Evolutionary conservation across 2,329 filamentous ascomycete genomes (phyloP).

Genomic region (Diaporthe vexans): DNA sequence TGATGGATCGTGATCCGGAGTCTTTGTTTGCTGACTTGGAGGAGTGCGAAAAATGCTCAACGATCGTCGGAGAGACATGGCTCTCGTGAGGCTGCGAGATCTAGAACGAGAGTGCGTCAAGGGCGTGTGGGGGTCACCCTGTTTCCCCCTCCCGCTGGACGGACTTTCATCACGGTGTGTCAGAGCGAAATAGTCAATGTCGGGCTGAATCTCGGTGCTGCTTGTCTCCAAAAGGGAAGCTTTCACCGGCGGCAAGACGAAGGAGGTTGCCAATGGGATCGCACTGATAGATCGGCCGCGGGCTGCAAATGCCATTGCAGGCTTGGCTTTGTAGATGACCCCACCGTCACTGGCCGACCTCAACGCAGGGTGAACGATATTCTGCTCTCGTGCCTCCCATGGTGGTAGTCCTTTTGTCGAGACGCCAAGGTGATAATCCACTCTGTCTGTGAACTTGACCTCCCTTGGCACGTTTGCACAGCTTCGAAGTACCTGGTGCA

Average conservation of each 20-base stretch:
- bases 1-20: not conserved
- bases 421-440: slow-evolving; percentile 69
- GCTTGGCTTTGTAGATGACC: slow-evolving; percentile 40
- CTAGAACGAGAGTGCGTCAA: not conserved
- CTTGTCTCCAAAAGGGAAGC: not conserved
- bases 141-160: not conserved
- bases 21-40: slow-evolving; percentile 4
- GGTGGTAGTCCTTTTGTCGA: slow-evolving; percentile 59
- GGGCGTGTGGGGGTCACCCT: not conserved
- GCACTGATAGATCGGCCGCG: slow-evolving; percentile 40
- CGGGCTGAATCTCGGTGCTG: slow-evolving; percentile 60
- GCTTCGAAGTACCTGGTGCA: slow-evolving; percentile 78
- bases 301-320: slow-evolving; percentile 49
- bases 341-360: not conserved
- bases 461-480: slow-evolving; percentile 73
- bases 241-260: not conserved
- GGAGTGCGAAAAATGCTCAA: slow-evolving; percentile 49
- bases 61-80: slow-evolving; percentile 51
- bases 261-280: slow-evolving; percentile 20
- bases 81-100: slow-evolving; percentile 49
- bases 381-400: slow-evolving; percentile 54
- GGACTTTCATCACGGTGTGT: slow-evolving; percentile 50
- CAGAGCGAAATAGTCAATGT: slow-evolving; percentile 68
- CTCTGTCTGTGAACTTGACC: slow-evolving; percentile 68
- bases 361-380: not conserved